phyloP scores from a whole-genome alignment of 305 asterid genomes.

The Ilex paraguariensis region DNA sequence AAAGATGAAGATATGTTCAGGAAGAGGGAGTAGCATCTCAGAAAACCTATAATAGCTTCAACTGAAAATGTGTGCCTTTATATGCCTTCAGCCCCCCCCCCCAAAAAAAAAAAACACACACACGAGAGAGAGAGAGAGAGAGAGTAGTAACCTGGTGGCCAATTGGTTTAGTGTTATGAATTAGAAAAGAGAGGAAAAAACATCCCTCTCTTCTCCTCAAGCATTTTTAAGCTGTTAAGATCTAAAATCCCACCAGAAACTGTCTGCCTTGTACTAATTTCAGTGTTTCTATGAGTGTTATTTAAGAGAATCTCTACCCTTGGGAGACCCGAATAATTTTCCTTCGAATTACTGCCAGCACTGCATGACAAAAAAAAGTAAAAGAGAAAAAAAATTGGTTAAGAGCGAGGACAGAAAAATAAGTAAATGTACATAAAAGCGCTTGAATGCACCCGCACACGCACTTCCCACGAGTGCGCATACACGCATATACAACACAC shows the following conservation, averaged over 20 bases:
- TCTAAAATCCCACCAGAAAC: conserved; percentile 63
- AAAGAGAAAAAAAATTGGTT: neutral
- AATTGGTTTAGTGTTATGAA: conserved; percentile 90
- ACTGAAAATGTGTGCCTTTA: too few relatives aligned
- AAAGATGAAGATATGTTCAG: conserved; percentile 2
- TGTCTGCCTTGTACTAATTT: conserved; percentile 43
- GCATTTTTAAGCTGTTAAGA: conserved; percentile 56
- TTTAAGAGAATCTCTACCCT: conserved; percentile 42
- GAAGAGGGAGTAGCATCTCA: conserved; percentile 2
- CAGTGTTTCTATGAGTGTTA: conserved; percentile 34
- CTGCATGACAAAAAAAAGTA: conserved; percentile 27
- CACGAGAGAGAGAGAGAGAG: too few relatives aligned
- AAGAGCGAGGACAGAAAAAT: too few relatives aligned
- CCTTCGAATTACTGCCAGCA: conserved; percentile 20
- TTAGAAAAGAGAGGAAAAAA: conserved; percentile 78
- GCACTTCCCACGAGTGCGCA: too few relatives aligned
- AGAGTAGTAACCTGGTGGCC: conserved; percentile 75
- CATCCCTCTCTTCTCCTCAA: conserved; percentile 74
- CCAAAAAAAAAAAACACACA: too few relatives aligned
- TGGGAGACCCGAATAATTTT: conserved; percentile 13
- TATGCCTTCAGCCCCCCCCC: too few relatives aligned
- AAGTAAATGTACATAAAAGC: too few relatives aligned
- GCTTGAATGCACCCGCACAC: too few relatives aligned
- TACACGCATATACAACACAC: too few relatives aligned
- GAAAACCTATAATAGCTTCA: too few relatives aligned